These are phyloP conservation scores for Phialemoniopsis sp. DNA, from an alignment of 2,329 filamentous ascomycete species.

Conservation along the genomic window DNA sequence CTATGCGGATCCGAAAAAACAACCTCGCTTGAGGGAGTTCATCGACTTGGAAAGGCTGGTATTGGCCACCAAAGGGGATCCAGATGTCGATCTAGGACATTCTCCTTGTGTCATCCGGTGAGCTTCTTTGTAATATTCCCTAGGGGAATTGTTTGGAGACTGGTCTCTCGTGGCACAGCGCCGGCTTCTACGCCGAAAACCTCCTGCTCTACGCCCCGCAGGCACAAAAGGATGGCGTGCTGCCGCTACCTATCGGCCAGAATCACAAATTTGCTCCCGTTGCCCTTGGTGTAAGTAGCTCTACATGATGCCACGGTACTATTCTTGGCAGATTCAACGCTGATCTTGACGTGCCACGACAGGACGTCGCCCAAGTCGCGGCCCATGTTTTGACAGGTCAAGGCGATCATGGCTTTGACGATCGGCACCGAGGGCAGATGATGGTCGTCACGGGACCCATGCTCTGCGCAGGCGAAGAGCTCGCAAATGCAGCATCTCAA, in stretches of 20 bases:
- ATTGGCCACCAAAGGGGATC: constrained; percentile 37
- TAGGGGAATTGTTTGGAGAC: no score
- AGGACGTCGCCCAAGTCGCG: constrained; percentile 43
- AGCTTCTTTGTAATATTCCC: no score
- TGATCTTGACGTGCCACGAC: not conserved
- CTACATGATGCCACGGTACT: not conserved
- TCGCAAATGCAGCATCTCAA: constrained; percentile 39
- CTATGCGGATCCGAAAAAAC: constrained; percentile 40
- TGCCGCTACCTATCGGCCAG: constrained; percentile 41
- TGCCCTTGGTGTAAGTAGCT: constrained; percentile 33
- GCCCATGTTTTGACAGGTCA: constrained; percentile 42
- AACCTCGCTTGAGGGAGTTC: constrained; percentile 46
- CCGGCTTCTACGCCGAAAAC: constrained; percentile 48
- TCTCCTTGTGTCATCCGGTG: constrained; percentile 42
- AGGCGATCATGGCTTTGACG: constrained; percentile 43
- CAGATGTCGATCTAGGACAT: constrained; percentile 27
- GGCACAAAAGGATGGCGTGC: constrained; percentile 33
- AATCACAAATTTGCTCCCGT: constrained; percentile 46
- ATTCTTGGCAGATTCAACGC: no score
- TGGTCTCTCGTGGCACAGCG: constrained; percentile 18
- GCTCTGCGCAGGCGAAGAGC: constrained; percentile 39
- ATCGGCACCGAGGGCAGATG: constrained; percentile 45
- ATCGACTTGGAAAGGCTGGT: constrained; percentile 42
- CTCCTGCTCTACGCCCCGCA: constrained; percentile 42
- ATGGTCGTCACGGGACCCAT: constrained; percentile 45